Conservation (phyloP, 2,329 filamentous ascomycete genomes). For the Aspergillus tubingensis region DNA sequence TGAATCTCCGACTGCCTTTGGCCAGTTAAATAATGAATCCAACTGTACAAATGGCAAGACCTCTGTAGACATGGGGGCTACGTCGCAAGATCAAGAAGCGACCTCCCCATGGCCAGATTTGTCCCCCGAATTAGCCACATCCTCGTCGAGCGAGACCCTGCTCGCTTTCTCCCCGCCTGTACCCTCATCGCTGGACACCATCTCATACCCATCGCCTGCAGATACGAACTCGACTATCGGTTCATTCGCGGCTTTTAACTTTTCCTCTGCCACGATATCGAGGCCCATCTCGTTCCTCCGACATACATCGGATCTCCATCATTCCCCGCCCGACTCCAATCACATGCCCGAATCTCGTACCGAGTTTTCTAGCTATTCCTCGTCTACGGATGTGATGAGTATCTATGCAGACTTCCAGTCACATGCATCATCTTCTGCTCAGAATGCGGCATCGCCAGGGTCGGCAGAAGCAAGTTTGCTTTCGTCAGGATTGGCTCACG, state of each 20-base stretch:
- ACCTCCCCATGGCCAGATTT: conserved; percentile 26
- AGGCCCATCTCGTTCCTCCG: conserved; percentile 41
- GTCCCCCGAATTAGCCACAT: conserved; percentile 17
- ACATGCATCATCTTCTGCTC: conserved; percentile 11
- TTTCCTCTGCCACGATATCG: conserved; percentile 34
- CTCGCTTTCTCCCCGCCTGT: conserved; percentile 23
- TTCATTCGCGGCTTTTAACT: conserved; percentile 31
- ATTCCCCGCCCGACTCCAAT: conserved; percentile 9
- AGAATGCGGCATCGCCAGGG: conserved; percentile 13
- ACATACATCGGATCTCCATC: conserved; percentile 36
- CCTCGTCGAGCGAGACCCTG: conserved; percentile 19
- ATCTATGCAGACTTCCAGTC: conserved; percentile 7
- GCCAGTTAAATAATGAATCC: conserved; percentile 19
- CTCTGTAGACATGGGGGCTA: conserved; percentile 25
- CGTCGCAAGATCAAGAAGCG: conserved; percentile 19
- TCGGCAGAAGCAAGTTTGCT: conserved; percentile 13
- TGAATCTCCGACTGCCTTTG: conserved; percentile 22
- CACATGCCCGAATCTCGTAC: neutral
- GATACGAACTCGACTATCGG: conserved; percentile 29
- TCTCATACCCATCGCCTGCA: conserved; percentile 24
- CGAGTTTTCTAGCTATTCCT: neutral
- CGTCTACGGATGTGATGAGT: conserved; percentile 2
- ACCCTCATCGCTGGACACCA: conserved; percentile 17
- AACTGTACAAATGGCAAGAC: conserved; percentile 20
- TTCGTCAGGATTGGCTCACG: conserved; percentile 3